Evolutionary conservation across 2,329 filamentous ascomycete species (phyloP), one percentile per base, ranked within the genome.

Genomic region (Laburnicola sp.): DNA sequence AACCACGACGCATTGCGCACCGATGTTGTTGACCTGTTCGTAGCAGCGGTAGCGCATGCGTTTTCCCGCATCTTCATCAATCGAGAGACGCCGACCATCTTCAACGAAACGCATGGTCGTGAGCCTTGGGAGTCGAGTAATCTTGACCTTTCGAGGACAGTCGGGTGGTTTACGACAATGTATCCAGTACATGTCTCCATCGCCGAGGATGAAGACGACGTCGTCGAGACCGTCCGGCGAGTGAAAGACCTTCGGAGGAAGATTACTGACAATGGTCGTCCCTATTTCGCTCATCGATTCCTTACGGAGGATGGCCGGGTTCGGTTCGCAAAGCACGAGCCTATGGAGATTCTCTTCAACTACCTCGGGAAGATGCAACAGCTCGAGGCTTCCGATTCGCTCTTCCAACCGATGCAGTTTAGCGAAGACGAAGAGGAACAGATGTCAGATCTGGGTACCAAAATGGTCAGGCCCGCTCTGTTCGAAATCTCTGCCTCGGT

Each of bases 101-200:
- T 69, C 51, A 69, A 63, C 40, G 70, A 74, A 47, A 68, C 65
- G 0, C 71, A 74, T 48, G 72, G 72, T 2, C 62, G 71, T 6
- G 71, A 74, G 43, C 71, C 58, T n/a, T 74, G 75, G 54, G 76
- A 76, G 25, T 63, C 68, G 0, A 76, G 78, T 49, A 66, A 63
- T 11, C 70, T 80, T 9, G 80, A 85, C 64, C 75, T 84, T 0
- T 77, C 78, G 3, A 74, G 82, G 45, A 85, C 82, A 0, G 81
- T 85, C 0, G 83, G 82, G 2, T 85, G 82, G 82, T 84, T 85
- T 55, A 83, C 82, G 2, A 78, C 81, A 0, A 69, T 85, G 9
- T 81, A 77, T 42, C 82, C 82, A 0, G 70, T 84, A 4, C 60
- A 58, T 26, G 71, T 74, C 1, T 68, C 79, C 2, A 73, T 74